A percentile compares a stretch with the other conserved stretches of the same genome.
Evolutionary conservation across 2,329 filamentous ascomycete species (phyloP).

Genomic region (Nannizziopsis barbatae): DNA sequence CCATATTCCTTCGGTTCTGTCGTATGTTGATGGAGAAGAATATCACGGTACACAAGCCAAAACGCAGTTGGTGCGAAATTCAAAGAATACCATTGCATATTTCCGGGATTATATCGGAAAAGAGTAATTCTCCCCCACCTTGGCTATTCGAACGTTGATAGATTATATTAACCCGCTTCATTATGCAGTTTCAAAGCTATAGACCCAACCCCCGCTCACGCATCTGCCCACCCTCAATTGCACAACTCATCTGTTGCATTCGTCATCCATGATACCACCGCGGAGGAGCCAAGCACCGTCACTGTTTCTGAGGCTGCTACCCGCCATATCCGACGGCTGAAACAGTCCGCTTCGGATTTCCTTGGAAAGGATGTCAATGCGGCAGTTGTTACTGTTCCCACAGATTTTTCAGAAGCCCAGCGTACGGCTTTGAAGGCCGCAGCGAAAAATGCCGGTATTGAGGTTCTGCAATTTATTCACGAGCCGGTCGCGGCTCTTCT

Average conservation of each 20-base stretch:
- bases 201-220: slow-evolving; percentile 89
- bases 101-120: slow-evolving; percentile 94
- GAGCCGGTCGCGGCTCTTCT: slow-evolving; percentile 83
- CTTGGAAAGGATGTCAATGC: slow-evolving; percentile 86
- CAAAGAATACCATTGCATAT: slow-evolving; percentile 84
- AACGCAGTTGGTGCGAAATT: slow-evolving; percentile 81
- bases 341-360: slow-evolving; percentile 77
- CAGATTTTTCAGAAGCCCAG: slow-evolving; percentile 82
- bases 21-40: slow-evolving; percentile 91
- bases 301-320: slow-evolving; percentile 71
- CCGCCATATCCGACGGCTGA: slow-evolving; percentile 71
- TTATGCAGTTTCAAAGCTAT: slow-evolving; percentile 70
- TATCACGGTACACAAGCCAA: slow-evolving; percentile 95
- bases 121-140: slow-evolving; percentile 49
- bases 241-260: slow-evolving; percentile 63
- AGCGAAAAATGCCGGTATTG: slow-evolving; percentile 68
- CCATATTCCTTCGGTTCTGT: slow-evolving; percentile 88
- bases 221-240: slow-evolving; percentile 79
- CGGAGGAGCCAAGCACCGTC: slow-evolving; percentile 56
- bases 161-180: no score
- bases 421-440: slow-evolving; percentile 67
- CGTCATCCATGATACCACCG: slow-evolving; percentile 64
- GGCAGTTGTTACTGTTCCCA: slow-evolving; percentile 88
- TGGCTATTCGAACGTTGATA: no score
- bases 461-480: slow-evolving; percentile 83